Evolutionary conservation across 108 stramenopile genomes (phyloP), one percentile per base, ranked within the genome.

Genomic region (Pseudonitzschia multiseries): DNA sequence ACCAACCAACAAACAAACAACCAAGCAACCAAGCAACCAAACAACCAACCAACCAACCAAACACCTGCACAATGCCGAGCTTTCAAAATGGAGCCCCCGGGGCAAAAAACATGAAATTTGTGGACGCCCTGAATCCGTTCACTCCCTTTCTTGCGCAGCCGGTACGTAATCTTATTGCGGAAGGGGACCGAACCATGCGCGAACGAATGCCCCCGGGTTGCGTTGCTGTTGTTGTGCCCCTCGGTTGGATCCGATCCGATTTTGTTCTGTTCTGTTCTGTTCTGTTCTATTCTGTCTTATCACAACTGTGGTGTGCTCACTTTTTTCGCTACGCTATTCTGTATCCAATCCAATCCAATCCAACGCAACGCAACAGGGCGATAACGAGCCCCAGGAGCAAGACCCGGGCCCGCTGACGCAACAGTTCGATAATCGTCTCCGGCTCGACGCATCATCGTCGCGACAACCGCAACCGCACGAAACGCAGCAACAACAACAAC

Each of bases 81-180:
- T 68, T 79, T 71, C 90, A 90, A 76, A 79, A 87, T 52, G 51
- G 79, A n/a, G 77, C 74, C 18, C 83, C 88, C 20, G 86, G 81
- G 42, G 74, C 81, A 78, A 96, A 93, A 71, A 83, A 90, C 52
- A 81, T 88, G 53, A 96, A 96, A 73, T 96, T 96, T 68, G 77
- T 83, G 32, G 80, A 80, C 20, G 87, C 89, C 24, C 62, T 79
- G 21, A 86, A 93, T 71, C 92, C 92, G 0, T 81, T 95, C 33
- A 89, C 82, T 20, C 92, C 92, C 9, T 79, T 94, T 70, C 81
- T 90, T 8, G 78, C 88, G 31, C 93, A 87, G 41, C 81, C 89
- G 75, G 87, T 84, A 70, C 65, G 86, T 77, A 6, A n/a, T n/a
- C n/a, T 42, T 42, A 6, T 6, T 42, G 10, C 10, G 42, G 42